These are phyloP conservation scores for Cephalotrichum gorgonifer DNA, from an alignment of 2,329 filamentous ascomycete genomes.

Conservation along the genomic window DNA sequence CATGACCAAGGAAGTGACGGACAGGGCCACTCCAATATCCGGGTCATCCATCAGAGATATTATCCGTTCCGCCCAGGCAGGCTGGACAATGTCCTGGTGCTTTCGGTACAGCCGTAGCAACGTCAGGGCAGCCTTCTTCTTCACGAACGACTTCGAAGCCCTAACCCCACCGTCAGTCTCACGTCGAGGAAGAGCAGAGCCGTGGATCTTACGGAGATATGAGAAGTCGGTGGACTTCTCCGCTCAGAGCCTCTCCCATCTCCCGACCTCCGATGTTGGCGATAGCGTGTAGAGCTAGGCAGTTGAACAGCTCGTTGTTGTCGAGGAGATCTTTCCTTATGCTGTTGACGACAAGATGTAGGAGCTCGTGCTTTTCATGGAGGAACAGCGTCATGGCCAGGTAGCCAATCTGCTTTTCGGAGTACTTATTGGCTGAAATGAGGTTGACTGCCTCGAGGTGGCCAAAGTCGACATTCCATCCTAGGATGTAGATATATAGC, in stretches of 20 bases:
- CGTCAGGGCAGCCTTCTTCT: slow-evolving; percentile 96
- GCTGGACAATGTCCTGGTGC: slow-evolving; percentile 83
- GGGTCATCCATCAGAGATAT: slow-evolving; percentile 97
- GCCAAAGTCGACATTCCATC: slow-evolving; percentile 98
- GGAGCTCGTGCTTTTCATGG: slow-evolving; percentile 90
- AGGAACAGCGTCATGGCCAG: slow-evolving; percentile 94
- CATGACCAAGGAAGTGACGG: slow-evolving; percentile 92
- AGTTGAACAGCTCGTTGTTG: slow-evolving; percentile 96
- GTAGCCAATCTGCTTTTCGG: slow-evolving; percentile 98
- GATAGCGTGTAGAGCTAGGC: slow-evolving; percentile 90
- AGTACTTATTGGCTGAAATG: slow-evolving; percentile 94
- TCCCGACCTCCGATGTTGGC: slow-evolving; percentile 94
- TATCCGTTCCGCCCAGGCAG: slow-evolving; percentile 95
- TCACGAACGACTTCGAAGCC: slow-evolving; percentile 89
- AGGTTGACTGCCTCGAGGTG: slow-evolving; percentile 97
- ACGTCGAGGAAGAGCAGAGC: slow-evolving; percentile 5
- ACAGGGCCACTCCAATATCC: slow-evolving; percentile 88
- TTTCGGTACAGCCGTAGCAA: slow-evolving; percentile 91
- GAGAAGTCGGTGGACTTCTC: slow-evolving; percentile 83
- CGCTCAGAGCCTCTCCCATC: slow-evolving; percentile 89
- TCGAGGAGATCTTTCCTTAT: slow-evolving; percentile 93
- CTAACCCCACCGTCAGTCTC: slow-evolving; percentile 15
- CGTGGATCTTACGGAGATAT: slow-evolving; percentile 71
- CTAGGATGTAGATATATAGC: slow-evolving; percentile 96
- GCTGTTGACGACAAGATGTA: slow-evolving; percentile 95